Percentiles rank a stretch among this genome's conserved stretches.
Conservation (phyloP, 306 rosid species). For the Vicia faba region DNA sequence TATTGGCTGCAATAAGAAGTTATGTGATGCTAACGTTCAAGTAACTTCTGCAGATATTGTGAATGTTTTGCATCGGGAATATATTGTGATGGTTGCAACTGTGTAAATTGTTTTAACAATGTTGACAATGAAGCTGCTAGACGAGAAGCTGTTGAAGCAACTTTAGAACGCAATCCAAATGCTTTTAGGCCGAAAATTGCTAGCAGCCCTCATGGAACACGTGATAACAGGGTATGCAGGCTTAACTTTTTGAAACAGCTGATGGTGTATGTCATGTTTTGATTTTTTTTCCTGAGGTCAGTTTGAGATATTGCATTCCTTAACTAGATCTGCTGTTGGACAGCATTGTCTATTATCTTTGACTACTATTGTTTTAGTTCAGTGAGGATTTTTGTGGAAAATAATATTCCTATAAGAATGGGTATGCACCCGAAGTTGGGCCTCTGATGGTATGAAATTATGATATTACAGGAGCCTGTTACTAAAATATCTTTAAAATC, state of each 20-base stretch:
- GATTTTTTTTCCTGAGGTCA: background rate
- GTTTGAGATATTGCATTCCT: constrained; percentile 10
- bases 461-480: constrained; percentile 23
- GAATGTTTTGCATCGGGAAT: constrained; percentile 99
- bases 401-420: background rate
- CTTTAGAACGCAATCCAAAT: constrained; percentile 98
- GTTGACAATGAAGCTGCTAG: constrained; percentile 96
- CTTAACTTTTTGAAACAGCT: constrained; percentile 32
- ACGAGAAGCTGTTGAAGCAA: constrained; percentile 97
- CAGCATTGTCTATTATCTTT: constrained; percentile 9
- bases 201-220: constrained; percentile 91
- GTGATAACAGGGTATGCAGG: constrained; percentile 69
- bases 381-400: constrained; percentile 2
- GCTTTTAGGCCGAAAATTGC: constrained; percentile 99
- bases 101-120: constrained; percentile 92
- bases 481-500: constrained; percentile 17
- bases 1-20: constrained; percentile 26
- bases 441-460: constrained; percentile 20
- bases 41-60: constrained; percentile 76
- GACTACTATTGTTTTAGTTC: constrained; percentile 24
- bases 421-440: constrained; percentile 19
- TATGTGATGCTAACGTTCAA: constrained; percentile 34
- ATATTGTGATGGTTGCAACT: constrained; percentile 98
- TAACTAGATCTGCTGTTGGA: background rate
- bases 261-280: constrained; percentile 23